phyloP scores from a whole-genome alignment of 2,329 filamentous ascomycete species.

The Fusarium solani-melongenae region DNA sequence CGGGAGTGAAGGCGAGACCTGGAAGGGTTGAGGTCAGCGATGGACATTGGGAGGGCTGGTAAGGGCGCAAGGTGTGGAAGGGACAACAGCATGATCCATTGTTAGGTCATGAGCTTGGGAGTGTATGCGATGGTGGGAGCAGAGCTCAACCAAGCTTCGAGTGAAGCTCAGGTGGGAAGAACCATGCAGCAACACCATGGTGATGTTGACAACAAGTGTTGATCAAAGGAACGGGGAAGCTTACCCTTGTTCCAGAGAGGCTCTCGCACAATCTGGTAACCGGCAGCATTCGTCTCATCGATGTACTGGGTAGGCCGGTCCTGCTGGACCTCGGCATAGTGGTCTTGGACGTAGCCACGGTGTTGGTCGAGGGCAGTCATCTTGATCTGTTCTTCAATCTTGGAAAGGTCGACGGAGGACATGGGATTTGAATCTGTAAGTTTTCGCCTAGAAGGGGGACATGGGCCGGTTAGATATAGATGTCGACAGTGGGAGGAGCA shows the following conservation, averaged over 20 bases:
- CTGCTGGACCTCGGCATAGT: slow-evolving; percentile 67
- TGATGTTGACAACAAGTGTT: slow-evolving; percentile 24
- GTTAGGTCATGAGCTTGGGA: neutral
- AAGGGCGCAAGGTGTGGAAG: neutral
- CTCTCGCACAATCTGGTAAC: slow-evolving; percentile 71
- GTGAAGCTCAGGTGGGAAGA: neutral
- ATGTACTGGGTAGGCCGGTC: slow-evolving; percentile 64
- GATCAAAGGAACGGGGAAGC: slow-evolving; percentile 31
- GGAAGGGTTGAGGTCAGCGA: slow-evolving; percentile 24
- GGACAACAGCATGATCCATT: neutral
- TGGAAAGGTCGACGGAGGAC: slow-evolving; percentile 65
- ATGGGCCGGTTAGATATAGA: slow-evolving; percentile 63
- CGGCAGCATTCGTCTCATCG: slow-evolving; percentile 61
- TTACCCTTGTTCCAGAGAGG: slow-evolving; percentile 75
- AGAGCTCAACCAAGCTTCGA: neutral
- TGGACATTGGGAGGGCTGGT: neutral
- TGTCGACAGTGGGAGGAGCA: slow-evolving; percentile 55
- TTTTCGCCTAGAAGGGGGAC: slow-evolving; percentile 59
- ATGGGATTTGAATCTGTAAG: slow-evolving; percentile 66
- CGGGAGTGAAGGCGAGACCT: slow-evolving; percentile 74
- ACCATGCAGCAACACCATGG: slow-evolving; percentile 22
- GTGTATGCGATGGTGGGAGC: neutral
- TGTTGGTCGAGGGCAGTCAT: slow-evolving; percentile 69
- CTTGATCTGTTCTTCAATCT: slow-evolving; percentile 70
- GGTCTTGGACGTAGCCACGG: slow-evolving; percentile 68